phyloP scores from a whole-genome alignment of 2,329 filamentous ascomycete species.

The Grosmannia serpens region DNA sequence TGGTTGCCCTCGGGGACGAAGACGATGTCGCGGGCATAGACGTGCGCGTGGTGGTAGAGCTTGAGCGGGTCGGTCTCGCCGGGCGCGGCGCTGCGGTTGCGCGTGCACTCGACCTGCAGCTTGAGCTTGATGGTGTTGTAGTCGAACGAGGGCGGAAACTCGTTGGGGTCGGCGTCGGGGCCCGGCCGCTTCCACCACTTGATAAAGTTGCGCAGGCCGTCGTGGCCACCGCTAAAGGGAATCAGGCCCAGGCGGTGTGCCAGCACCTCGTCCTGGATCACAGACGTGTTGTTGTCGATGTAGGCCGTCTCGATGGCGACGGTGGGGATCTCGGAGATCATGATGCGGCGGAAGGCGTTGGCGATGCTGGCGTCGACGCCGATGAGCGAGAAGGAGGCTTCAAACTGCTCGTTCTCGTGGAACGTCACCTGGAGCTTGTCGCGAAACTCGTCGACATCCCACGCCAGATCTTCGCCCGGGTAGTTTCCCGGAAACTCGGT shows the following conservation, averaged over 20 bases:
- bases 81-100: constrained; percentile 59
- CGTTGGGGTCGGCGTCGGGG: constrained; percentile 40
- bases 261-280: constrained; percentile 95
- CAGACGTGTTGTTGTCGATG: constrained; percentile 91
- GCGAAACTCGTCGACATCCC: constrained; percentile 33
- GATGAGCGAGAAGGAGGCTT: constrained; percentile 81
- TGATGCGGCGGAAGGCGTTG: constrained; percentile 93
- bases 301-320: constrained; percentile 91
- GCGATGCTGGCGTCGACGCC: constrained; percentile 87
- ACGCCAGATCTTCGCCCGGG: constrained; percentile 63
- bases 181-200: constrained; percentile 67
- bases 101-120: constrained; percentile 69
- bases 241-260: constrained; percentile 83
- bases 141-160: constrained; percentile 49
- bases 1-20: constrained; percentile 71
- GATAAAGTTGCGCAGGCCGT: constrained; percentile 66
- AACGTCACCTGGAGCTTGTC: constrained; percentile 50
- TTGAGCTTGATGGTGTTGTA: constrained; percentile 78
- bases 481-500: constrained; percentile 89
- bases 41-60: constrained; percentile 74
- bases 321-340: constrained; percentile 88
- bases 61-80: constrained; percentile 71
- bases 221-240: constrained; percentile 68
- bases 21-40: constrained; percentile 67
- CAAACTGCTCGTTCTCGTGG: constrained; percentile 67